Evolutionary conservation across 345 rosid species (phyloP), one percentile per base, ranked within the genome.

Genomic region (Eucalyptus microcorys): DNA sequence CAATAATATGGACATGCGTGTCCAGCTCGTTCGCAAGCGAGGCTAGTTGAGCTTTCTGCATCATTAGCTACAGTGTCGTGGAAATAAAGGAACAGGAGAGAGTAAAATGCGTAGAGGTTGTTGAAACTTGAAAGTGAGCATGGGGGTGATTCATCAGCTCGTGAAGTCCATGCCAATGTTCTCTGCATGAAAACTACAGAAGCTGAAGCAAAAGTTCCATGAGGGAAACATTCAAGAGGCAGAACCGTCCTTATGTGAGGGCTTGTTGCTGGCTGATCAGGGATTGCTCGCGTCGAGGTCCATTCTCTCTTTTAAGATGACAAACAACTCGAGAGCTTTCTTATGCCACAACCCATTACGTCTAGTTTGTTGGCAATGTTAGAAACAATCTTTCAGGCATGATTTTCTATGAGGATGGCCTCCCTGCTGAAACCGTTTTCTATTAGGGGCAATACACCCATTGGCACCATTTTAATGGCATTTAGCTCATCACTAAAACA

Each of bases 141-240:
- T 37, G 92, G 89, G 26, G 95, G 92, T 66, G 90, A 88, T 27
- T 88, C 87, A 52, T 68, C 42, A 22, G 88, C 86, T 37, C 90
- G 95, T 86, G 92, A 96, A 87, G 53, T 97, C 22, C 92, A 92
- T 81, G 98, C 45, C 45, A 9, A 43, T 92, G 99, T 99, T 61
- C 71, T 88, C 76, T 92, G 92, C 88, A 94, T 96, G 92, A 92
- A 92, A 92, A 91, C 96, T 47, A 53, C 92, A 32, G 97, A 95
- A 68, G 96, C 96, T 27, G 99, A 97, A 93, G 96, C 99, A 42
- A 95, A 96, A 89, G 96, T 96, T 87, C 45, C 96, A 96, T 91
- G 94, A 93, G 89, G 99, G 98, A 87, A 95, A 97, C 80, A 96
- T 97, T 90, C 93, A 95, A 87, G 98, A 96, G 89, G 99, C 99